Evolutionary conservation across 2,329 filamentous ascomycete genomes (phyloP).

Genomic region (Aspergillus neotritici): DNA sequence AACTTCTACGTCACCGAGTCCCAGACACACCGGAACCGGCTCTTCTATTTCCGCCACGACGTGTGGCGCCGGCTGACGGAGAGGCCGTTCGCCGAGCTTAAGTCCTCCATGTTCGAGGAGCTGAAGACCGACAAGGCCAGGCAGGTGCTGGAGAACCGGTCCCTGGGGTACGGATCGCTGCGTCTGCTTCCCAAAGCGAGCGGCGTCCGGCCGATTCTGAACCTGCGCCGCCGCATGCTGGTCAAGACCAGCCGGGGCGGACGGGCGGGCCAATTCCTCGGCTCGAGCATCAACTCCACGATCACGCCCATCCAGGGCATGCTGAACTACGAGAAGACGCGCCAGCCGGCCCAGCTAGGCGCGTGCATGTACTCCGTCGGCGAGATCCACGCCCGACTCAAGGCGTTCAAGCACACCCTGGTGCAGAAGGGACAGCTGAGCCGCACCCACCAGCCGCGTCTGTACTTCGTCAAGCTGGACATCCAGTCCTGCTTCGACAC

Average conservation of each 20-base stretch:
- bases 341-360: conserved; percentile 60
- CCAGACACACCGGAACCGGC: conserved; percentile 66
- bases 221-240: conserved; percentile 63
- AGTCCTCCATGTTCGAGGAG: conserved; percentile 71
- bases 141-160: conserved; percentile 54
- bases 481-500: conserved; percentile 92
- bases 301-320: conserved; percentile 70
- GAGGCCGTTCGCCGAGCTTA: conserved; percentile 64
- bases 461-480: conserved; percentile 91
- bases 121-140: conserved; percentile 55
- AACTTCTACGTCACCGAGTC: conserved; percentile 97
- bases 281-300: conserved; percentile 62
- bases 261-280: conserved; percentile 46
- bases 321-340: conserved; percentile 67
- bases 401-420: conserved; percentile 54
- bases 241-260: conserved; percentile 46
- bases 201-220: conserved; percentile 79
- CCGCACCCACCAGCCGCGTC: conserved; percentile 35
- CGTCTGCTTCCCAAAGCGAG: conserved; percentile 74
- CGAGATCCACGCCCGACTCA: conserved; percentile 71
- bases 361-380: conserved; percentile 74
- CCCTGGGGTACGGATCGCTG: conserved; percentile 70
- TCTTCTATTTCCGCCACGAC: conserved; percentile 95
- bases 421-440: not conserved
- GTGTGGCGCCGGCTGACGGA: conserved; percentile 74